Base-by-base conservation (phyloP, 495 filamentous ascomycete species). In the Evansstolkia leycettana region DNA sequence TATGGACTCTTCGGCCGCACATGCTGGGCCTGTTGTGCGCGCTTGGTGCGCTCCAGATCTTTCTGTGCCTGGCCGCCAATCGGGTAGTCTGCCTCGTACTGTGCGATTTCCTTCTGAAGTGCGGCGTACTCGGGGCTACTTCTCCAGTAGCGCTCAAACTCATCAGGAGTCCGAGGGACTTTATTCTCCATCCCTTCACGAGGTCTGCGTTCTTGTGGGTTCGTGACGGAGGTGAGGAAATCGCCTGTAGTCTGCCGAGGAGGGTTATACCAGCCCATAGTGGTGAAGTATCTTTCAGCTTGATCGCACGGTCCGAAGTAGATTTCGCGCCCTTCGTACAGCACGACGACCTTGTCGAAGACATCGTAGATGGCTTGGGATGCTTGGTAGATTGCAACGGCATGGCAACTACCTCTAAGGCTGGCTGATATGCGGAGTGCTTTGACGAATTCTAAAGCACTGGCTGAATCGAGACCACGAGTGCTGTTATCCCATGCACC, bases 401-500 rank as follows among this genome's bases (percentile, higher is more conserved):
- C 82, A 17, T 83, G 84, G 31, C 75, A 78, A 4, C 69, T 80
- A 43, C 82, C 71, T 50, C 77, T 77, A 19, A 87, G 62, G 44
- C 84, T 75, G 11, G 83, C 80, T 37, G 83, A 70, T 18, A 85
- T 65, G 7, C 80, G 71, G 17, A 90, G 66, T 0, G 80, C 77
- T 48, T 82, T 83, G 39, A 67, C 60, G 36, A 66, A 67, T 19
- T 87, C 81, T 20, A 92, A 64, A 0, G 86, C 85, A 9, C 84
- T 90, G 13, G 78, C 81, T 5, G 83, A 80, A 52, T 94, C 86
- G 6, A 93, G 64, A 12, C 86, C 86, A 37, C 86, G 72, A 5
- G 85, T 89, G 34, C 73, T 78, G 54, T 94, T 92, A 46, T 93
- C 86, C 82, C 84, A 92, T 9, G 73, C 82, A 18, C 72, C 69